Evolutionary conservation across 148 eudicot species (phyloP).

Genomic region (Pouteria glomerata): DNA sequence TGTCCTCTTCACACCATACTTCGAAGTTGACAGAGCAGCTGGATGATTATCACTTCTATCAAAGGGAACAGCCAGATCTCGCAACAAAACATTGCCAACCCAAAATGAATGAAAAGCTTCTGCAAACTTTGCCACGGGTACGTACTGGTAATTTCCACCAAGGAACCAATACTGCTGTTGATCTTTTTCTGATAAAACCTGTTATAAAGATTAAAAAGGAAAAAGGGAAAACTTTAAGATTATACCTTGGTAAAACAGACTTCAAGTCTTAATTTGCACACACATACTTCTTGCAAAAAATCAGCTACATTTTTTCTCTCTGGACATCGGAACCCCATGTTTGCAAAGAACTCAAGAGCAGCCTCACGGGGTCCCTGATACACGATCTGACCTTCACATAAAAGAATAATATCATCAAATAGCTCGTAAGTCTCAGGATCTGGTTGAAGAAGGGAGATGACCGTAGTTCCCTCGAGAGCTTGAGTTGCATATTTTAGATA

Average conservation of each 20-base stretch:
- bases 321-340: slow-evolving; percentile 87
- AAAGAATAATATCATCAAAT: slow-evolving; percentile 82
- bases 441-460: slow-evolving; percentile 86
- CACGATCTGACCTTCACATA: slow-evolving; percentile 86
- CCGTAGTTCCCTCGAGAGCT: slow-evolving; percentile 65
- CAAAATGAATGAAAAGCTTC: slow-evolving; percentile 69
- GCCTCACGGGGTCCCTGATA: slow-evolving; percentile 88
- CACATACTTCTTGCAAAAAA: slow-evolving; percentile 80
- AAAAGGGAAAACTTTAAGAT: background rate
- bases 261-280: background rate
- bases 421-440: slow-evolving; percentile 87
- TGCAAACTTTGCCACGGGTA: slow-evolving; percentile 66
- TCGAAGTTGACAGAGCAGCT: slow-evolving; percentile 63
- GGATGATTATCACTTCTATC: slow-evolving; percentile 63
- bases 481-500: slow-evolving; percentile 71
- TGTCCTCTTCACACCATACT: slow-evolving; percentile 62
- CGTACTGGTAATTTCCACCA: slow-evolving; percentile 46
- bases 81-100: slow-evolving; percentile 51
- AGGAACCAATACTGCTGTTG: slow-evolving; percentile 79
- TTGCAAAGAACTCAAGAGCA: slow-evolving; percentile 65
- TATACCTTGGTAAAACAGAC: background rate
- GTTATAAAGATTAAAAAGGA: background rate
- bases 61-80: slow-evolving; percentile 63
- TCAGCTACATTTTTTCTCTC: slow-evolving; percentile 87
- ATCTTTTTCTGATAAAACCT: slow-evolving; percentile 89